Percentiles rank a stretch among this genome's conserved stretches.
These are phyloP conservation scores for Xylaria castorea DNA, from an alignment of 495 filamentous ascomycete genomes.

Conservation along the genomic window DNA sequence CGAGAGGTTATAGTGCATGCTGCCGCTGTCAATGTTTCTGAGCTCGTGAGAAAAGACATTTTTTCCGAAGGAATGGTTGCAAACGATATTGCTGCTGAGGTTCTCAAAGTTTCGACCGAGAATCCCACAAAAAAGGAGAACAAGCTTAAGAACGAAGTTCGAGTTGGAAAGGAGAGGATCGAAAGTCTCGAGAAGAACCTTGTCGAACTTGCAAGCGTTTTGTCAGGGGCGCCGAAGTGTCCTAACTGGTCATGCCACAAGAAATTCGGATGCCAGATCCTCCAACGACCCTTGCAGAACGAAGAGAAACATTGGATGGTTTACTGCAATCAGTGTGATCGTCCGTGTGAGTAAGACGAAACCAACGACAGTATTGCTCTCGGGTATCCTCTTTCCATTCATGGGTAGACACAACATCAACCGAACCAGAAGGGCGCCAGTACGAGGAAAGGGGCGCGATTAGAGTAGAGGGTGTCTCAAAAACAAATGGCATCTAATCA, in stretches of 20 bases:
- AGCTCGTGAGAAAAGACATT: neutral
- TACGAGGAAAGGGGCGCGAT: neutral
- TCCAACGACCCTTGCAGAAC: neutral
- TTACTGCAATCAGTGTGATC: neutral
- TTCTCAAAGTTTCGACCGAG: neutral
- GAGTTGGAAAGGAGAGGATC: neutral
- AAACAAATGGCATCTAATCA: neutral
- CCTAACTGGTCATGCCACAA: neutral
- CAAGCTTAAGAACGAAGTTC: neutral
- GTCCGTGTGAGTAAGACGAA: neutral
- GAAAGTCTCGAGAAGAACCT: neutral
- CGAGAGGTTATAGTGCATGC: neutral
- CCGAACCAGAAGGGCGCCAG: neutral
- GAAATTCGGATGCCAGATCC: neutral
- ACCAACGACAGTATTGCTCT: neutral
- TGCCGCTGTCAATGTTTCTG: neutral
- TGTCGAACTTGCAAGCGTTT: neutral
- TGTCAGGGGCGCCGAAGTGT: neutral
- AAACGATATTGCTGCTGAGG: constrained; percentile 9
- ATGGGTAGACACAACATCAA: neutral
- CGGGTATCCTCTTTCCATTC: neutral
- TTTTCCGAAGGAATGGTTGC: neutral
- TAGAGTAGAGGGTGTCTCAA: neutral
- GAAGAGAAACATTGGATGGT: neutral
- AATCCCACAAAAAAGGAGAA: neutral